Base-by-base conservation (phyloP, 805 yeast species). In the Metschnikowia amazonensis region DNA sequence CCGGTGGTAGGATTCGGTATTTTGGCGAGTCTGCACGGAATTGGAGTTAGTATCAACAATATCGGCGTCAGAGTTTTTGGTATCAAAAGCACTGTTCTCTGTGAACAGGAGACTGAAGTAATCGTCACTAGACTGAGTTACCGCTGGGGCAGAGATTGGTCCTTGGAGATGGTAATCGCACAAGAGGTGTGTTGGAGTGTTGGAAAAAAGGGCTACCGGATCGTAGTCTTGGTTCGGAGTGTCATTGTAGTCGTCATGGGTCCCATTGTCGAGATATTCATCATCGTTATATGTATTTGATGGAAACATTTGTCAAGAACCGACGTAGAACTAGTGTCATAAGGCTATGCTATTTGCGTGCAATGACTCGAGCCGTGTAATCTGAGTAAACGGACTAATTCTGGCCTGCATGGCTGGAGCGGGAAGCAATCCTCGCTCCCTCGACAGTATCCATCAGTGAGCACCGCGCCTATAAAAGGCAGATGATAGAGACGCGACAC, bases 141-240 rank as follows among this genome's bases (percentile, higher is more conserved):
- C 47, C 2, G 55, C 55, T 8, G 55, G 55, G 1, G 55, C 55
- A 25, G 53, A 50, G 14, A 43, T 49, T 4, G 53, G 46, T 7
- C 55, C 55, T 17, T 21, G 44, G 16, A 30, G 37, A 16, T 41
- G 39, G 43, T 24, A 30, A 5, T 39, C 42, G 29, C 10, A 14
- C 42, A 30, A 10, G 14, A 30, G 10, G 21, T 39, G 35, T 9
- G 34, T 11, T 31, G 34, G 42, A 17, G 42, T 30, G 35, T 39
- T 27, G 35, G 42, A 30, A 21, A 39, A 39, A 21, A 39, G 42
- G 23, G 36, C 42, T 10, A 39, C 42, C 13, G 36, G 42, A 20
- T 39, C 42, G 36, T 39, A 39, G 16, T 39, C 42, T 10, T 20
- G 28, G 35, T 17, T 39, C 6, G 42, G 36, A 13, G 35, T 6